Percentiles rank a stretch among this genome's conserved stretches.
Evolutionary conservation across 768 basidiomycete genomes (phyloP).

Genomic region (Xerocomellus intermedius): DNA sequence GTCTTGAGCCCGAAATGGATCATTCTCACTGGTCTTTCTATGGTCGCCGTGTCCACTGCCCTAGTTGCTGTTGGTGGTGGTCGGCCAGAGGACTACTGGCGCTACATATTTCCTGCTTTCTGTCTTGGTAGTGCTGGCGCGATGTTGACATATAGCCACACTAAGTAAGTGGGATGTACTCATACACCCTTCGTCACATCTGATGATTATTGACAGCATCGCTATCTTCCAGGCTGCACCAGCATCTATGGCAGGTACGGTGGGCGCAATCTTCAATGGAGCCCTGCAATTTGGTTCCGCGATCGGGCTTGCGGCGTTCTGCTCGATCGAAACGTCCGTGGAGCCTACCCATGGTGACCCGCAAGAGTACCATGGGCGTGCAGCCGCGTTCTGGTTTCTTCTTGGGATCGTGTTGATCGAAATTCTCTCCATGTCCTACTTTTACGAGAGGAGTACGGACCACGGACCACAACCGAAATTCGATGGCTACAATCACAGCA

Average conservation of each 20-base stretch:
- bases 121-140: slow-evolving; percentile 45
- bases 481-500: not conserved
- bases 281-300: slow-evolving; percentile 54
- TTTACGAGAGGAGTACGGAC: slow-evolving; percentile 32
- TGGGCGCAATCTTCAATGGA: slow-evolving; percentile 56
- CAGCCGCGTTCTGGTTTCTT: slow-evolving; percentile 46
- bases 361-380: slow-evolving; percentile 38
- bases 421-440: slow-evolving; percentile 31
- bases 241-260: slow-evolving; percentile 48
- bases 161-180: slow-evolving; percentile 39
- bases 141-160: slow-evolving; percentile 45
- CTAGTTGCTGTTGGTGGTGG: slow-evolving; percentile 45
- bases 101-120: slow-evolving; percentile 49
- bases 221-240: slow-evolving; percentile 51
- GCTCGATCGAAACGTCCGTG: slow-evolving; percentile 47
- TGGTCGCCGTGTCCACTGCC: slow-evolving; percentile 38
- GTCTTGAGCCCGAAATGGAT: slow-evolving; percentile 43
- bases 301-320: slow-evolving; percentile 47
- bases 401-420: slow-evolving; percentile 37
- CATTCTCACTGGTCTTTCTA: slow-evolving; percentile 40
- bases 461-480: not conserved
- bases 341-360: slow-evolving; percentile 34
- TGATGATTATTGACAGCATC: slow-evolving; percentile 34
- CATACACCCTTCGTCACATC: not conserved
- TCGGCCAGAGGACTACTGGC: slow-evolving; percentile 44